Base-by-base conservation (phyloP, 495 filamentous ascomycete genomes). In the Penicillium ochrochloron region DNA sequence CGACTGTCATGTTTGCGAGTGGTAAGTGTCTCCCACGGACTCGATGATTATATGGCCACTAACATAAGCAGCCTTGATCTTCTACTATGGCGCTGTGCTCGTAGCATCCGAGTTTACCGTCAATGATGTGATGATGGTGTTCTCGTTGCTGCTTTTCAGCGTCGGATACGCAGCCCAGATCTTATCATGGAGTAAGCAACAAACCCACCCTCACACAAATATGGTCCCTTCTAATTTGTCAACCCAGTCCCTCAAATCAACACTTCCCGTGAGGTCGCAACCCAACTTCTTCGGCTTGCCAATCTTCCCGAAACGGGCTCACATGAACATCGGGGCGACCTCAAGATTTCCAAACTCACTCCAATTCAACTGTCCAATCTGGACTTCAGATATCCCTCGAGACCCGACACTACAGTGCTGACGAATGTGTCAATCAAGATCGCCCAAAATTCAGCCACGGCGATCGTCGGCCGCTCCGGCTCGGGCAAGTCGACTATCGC, bases 401-500 rank as follows among this genome's bases (percentile, higher is more conserved):
- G 86, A 0, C 83, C 83, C 0, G 73, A 78, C 3, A 75, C 83
- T 1, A 64, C 55, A 0, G 84, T 90, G 9, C 78, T 97, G 6
- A 78, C 77, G 14, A 73, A 84, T 50, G 70, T 96, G 51, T 86
- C 79, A 41, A 70, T 96, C n/a, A 75, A 66, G 1, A 84, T 97
- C 61, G 62, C 80, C 8, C 66, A 79, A 0, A 86, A 86, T 21
- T 86, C 82, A 0, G 89, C 83, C 62, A 90, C 86, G 4, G 92
- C 92, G 5, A 85, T 97, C 35, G 92, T 95, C 17, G 93, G 93
- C 14, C 74, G 84, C 5, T 97, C 93, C 0, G 96, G 96, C 0
- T 90, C 86, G 27, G 94, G 95, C 0, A 99, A 99, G 78, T 93
- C 89, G 15, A 98, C 96, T 1, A 84, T 97, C 46, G 85, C 88